Conservation (phyloP, 208 protist species). For the Leishmania tropica region DNA sequence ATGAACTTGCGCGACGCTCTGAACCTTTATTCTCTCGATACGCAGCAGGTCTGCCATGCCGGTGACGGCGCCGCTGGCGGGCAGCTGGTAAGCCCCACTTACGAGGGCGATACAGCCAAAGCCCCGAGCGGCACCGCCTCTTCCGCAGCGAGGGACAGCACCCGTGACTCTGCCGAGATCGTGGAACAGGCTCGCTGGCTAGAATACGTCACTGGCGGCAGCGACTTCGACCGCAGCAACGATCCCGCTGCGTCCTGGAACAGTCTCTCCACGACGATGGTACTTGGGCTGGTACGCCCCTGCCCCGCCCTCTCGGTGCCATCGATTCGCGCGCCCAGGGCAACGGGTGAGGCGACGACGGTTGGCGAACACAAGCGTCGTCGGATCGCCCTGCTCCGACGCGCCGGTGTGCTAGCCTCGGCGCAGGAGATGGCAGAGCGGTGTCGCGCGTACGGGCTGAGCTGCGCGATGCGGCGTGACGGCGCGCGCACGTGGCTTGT, state of each 20-base stretch:
- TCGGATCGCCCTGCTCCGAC: slow-evolving; percentile 11
- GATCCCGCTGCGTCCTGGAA: not conserved
- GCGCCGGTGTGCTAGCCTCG: slow-evolving; percentile 12
- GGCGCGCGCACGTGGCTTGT: not conserved
- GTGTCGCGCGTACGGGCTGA: not conserved
- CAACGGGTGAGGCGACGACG: not conserved
- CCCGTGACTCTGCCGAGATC: not conserved
- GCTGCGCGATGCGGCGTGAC: not conserved
- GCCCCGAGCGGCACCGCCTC: not conserved
- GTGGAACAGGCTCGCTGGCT: not conserved
- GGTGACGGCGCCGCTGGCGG: not conserved
- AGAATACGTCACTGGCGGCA: not conserved
- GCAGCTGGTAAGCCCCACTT: not conserved
- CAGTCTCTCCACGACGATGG: not conserved
- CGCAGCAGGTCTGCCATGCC: not conserved
- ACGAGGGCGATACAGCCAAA: not conserved
- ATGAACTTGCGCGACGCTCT: slow-evolving; percentile 8
- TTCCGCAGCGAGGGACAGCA: not conserved
- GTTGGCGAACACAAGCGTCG: not conserved
- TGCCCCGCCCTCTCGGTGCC: not conserved
- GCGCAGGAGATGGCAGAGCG: slow-evolving; percentile 8
- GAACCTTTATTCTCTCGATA: not conserved
- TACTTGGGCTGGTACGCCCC: slow-evolving; percentile 8
- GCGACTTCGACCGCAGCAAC: not conserved
- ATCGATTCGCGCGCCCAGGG: not conserved